Evolutionary conservation across 768 basidiomycete genomes (phyloP).

Genomic region (Boletus pseudopeckii): DNA sequence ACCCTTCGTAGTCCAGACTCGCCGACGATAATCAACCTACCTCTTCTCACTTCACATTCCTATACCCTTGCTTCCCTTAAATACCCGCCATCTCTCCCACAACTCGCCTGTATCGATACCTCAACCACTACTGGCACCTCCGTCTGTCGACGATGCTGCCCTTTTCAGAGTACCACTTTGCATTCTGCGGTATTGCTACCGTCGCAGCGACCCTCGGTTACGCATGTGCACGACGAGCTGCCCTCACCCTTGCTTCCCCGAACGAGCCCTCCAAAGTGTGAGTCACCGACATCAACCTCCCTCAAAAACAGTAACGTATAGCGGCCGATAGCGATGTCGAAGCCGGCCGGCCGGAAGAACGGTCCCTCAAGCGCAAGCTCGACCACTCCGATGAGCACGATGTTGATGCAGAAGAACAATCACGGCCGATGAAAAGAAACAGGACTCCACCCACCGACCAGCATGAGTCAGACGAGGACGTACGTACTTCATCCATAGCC

Average conservation of each 20-base stretch:
- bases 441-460: conserved; percentile 40
- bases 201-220: conserved; percentile 60
- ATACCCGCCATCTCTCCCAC: conserved; percentile 12
- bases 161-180: conserved; percentile 50
- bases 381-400: conserved; percentile 24
- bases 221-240: conserved; percentile 46
- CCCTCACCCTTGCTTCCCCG: conserved; percentile 14
- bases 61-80: conserved; percentile 17
- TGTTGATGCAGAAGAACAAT: conserved; percentile 29
- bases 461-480: conserved; percentile 27
- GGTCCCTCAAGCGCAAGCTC: conserved; percentile 33
- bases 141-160: conserved; percentile 40
- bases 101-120: conserved; percentile 10
- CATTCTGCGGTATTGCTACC: conserved; percentile 55
- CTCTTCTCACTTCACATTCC: conserved; percentile 7
- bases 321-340: conserved; percentile 32
- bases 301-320: conserved; percentile 27
- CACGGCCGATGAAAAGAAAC: conserved; percentile 34
- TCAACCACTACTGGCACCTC: neutral
- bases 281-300: conserved; percentile 30
- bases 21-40: conserved; percentile 22
- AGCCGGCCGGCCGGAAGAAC: conserved; percentile 24
- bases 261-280: conserved; percentile 25
- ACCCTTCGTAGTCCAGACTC: conserved; percentile 14
- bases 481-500: conserved; percentile 12